phyloP scores from a whole-genome alignment of 176 grass and related monocot species.

The Areca catechu region DNA sequence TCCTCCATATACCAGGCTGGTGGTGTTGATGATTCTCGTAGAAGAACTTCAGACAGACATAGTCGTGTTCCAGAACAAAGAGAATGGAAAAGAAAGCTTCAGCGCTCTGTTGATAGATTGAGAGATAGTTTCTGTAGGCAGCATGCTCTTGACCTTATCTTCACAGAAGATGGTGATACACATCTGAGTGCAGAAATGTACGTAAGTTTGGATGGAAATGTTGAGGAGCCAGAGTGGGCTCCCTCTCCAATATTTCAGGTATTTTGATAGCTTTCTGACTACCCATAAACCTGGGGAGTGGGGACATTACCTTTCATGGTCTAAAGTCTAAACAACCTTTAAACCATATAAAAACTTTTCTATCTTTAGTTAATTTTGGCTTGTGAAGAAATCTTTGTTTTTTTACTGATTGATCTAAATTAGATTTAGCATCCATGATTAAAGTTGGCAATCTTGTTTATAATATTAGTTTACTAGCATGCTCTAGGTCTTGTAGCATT shows the following conservation, averaged over 20 bases:
- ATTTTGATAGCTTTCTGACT: constrained; percentile 3
- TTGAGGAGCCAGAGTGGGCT: constrained; percentile 69
- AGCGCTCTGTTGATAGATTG: constrained; percentile 70
- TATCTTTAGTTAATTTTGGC: too few relatives aligned
- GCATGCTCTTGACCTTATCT: constrained; percentile 95
- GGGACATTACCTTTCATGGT: too few relatives aligned
- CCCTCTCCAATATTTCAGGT: constrained; percentile 93
- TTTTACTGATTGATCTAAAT: too few relatives aligned
- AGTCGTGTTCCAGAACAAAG: constrained; percentile 75
- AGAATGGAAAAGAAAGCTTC: constrained; percentile 90
- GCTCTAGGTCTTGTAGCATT: too few relatives aligned
- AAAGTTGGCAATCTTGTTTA: too few relatives aligned
- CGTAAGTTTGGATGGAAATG: constrained; percentile 64
- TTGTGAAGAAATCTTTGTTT: too few relatives aligned
- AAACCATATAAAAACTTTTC: too few relatives aligned
- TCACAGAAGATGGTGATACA: constrained; percentile 83
- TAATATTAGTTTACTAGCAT: too few relatives aligned
- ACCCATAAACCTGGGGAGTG: too few relatives aligned
- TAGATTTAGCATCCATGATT: too few relatives aligned
- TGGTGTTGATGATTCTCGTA: constrained; percentile 49
- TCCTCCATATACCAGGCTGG: constrained; percentile 46
- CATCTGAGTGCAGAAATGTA: constrained; percentile 89
- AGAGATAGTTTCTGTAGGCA: constrained; percentile 83
- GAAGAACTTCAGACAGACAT: constrained; percentile 48
- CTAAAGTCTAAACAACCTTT: too few relatives aligned